Percentiles rank a stretch among this genome's conserved stretches.
phyloP scores from a whole-genome alignment of 148 eudicot species.

The Polygonum maritimum region DNA sequence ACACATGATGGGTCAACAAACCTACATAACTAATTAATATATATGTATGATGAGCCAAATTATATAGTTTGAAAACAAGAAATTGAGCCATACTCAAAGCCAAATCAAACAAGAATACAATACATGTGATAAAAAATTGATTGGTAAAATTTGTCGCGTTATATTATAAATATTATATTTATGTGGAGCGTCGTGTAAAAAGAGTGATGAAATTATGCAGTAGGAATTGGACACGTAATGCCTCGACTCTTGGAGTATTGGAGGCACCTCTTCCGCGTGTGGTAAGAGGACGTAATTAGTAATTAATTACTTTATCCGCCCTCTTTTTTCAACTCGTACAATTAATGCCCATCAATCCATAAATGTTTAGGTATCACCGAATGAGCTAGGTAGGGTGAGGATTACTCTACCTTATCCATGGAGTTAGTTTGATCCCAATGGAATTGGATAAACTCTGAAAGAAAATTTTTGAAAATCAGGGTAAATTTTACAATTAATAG shows the following conservation, averaged over 20 bases:
- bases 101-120: not conserved
- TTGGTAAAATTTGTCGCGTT: not conserved
- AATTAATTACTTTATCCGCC: not conserved
- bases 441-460: no score
- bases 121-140: not conserved
- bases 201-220: not conserved
- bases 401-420: no score
- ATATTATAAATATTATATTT: not conserved
- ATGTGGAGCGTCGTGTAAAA: not conserved
- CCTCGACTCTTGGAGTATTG: not conserved
- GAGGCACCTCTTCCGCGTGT: not conserved
- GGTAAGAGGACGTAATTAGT: not conserved
- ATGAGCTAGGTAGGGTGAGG: no score
- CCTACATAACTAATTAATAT: not conserved
- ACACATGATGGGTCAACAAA: not conserved
- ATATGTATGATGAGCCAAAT: not conserved
- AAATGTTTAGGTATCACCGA: no score
- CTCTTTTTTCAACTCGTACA: no score
- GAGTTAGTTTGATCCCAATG: no score
- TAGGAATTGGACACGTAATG: not conserved
- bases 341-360: no score
- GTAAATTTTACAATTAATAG: no score
- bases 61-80: not conserved
- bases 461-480: no score
- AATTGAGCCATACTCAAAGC: not conserved